Evolutionary conservation across 805 yeast genomes (phyloP), one percentile per base, ranked within the genome.

Genomic region (Saturnispora bothae): DNA sequence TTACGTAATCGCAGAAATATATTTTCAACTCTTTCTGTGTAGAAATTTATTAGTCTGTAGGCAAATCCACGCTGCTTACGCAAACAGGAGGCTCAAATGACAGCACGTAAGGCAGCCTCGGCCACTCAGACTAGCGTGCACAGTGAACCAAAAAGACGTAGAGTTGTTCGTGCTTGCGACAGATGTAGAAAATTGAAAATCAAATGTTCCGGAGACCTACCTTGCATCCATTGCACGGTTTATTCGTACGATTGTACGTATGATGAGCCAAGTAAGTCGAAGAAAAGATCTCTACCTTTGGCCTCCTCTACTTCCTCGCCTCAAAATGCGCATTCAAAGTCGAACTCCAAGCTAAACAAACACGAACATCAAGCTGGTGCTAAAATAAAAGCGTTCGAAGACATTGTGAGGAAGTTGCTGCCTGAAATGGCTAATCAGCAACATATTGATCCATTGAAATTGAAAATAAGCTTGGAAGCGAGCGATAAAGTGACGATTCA

Each of bases 201-300:
- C 43, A 70, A 68, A 46, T 72, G 78, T 47, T 69, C 73, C 36
- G 73, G 76, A 7, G 60, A 57, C 14, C 49, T 54, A 28, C 76
- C 76, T 3, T 72, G 78, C 44, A 56, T 63, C 7, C 66, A 64
- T 36, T 85, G 95, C 54, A 81, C 95, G 1, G 95, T 84, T 1
- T 86, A 84, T 59, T 75, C 83, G 16, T 83, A 81, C 56, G 80
- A 74, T 41, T 85, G 96, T 59, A 75, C 94, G 0, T 85, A 85
- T 54, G 83, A 81, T 51, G 84, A 83, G 50, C 89, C 94, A 8
- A 50, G 47, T 32, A 35, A 53, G 15, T 34, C 53, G 3, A 53
- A 55, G 34, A 73, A 71, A 50, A 73, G 50, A 32, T n/a, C 15
- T 26, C 15, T n/a, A n/a, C 12, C 28, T 5, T 5, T 10, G 6